Percentiles rank a stretch among this genome's conserved stretches.
Evolutionary conservation across 768 basidiomycete genomes (phyloP).

Genomic region (Auricularia sp.): DNA sequence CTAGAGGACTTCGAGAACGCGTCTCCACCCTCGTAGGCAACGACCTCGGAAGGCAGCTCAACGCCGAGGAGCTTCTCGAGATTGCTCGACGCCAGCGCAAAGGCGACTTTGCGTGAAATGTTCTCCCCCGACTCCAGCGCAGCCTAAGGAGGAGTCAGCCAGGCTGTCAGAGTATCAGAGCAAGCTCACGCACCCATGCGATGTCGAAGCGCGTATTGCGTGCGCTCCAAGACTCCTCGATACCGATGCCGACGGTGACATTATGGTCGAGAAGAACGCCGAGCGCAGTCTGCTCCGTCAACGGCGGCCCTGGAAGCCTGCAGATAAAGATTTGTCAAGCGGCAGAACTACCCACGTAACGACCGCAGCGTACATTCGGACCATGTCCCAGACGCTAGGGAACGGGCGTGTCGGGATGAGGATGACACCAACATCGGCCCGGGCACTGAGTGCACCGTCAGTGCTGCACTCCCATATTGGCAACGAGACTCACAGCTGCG

Average conservation of each 20-base stretch:
- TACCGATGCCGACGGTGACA: constrained; percentile 63
- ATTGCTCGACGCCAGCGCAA: constrained; percentile 44
- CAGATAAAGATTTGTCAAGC: constrained; percentile 4
- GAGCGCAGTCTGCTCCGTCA: constrained; percentile 51
- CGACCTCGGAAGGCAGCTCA: constrained; percentile 33
- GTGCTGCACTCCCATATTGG: neutral
- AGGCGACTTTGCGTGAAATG: constrained; percentile 35
- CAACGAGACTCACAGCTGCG: constrained; percentile 41
- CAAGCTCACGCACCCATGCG: constrained; percentile 6
- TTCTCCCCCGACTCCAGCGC: constrained; percentile 26
- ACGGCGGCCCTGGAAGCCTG: constrained; percentile 64
- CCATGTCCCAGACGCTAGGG: constrained; percentile 59
- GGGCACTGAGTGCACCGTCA: neutral
- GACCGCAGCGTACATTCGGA: constrained; percentile 42
- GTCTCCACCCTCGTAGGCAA: constrained; percentile 46
- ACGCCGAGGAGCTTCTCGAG: constrained; percentile 43
- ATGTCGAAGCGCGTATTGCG: constrained; percentile 55
- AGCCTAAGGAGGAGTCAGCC: constrained; percentile 17
- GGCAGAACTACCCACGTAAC: neutral
- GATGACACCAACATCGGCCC: constrained; percentile 61
- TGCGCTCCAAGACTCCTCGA: constrained; percentile 57
- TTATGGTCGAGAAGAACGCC: constrained; percentile 52
- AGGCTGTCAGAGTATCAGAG: neutral
- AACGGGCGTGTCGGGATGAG: constrained; percentile 57
- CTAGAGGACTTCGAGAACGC: constrained; percentile 35